A percentile compares a stretch with the other conserved stretches of the same genome.
Conservation (phyloP, 352 stramenopile species). For the Elongisporangium undulatum region DNA sequence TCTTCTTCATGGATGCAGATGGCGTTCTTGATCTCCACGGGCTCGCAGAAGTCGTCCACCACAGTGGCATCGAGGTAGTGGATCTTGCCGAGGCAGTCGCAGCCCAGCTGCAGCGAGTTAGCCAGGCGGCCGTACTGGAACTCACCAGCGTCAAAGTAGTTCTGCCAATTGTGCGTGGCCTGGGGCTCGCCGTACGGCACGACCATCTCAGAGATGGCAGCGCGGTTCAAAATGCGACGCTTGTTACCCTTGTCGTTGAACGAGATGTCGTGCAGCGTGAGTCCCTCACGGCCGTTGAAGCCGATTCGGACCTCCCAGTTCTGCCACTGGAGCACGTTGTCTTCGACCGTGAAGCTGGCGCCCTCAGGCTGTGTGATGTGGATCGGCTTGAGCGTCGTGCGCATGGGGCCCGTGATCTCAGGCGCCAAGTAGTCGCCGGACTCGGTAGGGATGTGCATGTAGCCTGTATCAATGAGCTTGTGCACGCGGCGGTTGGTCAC, state of each 20-base stretch:
- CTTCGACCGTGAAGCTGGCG: constrained; percentile 62
- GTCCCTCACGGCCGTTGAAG: constrained; percentile 79
- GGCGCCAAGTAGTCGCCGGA: constrained; percentile 41
- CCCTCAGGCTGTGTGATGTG: constrained; percentile 72
- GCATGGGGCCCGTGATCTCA: constrained; percentile 29
- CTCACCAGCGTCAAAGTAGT: constrained; percentile 84
- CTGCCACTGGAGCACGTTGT: constrained; percentile 72
- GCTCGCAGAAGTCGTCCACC: constrained; percentile 45
- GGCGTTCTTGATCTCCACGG: constrained; percentile 51
- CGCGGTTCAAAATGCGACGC: constrained; percentile 61
- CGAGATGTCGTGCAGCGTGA: constrained; percentile 68
- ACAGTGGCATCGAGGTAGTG: constrained; percentile 80
- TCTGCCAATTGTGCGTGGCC: constrained; percentile 71
- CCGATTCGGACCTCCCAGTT: constrained; percentile 78
- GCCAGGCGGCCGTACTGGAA: constrained; percentile 74
- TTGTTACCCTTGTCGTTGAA: constrained; percentile 35
- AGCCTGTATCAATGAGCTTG: constrained; percentile 37
- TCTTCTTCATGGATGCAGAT: constrained; percentile 88
- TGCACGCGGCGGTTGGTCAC: constrained; percentile 34
- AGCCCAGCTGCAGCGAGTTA: constrained; percentile 77
- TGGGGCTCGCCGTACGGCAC: constrained; percentile 79
- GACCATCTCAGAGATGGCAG: constrained; percentile 80
- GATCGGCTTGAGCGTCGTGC: constrained; percentile 51
- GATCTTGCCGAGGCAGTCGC: constrained; percentile 82
- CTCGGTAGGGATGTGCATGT: constrained; percentile 37